Evolutionary conservation across 1,284 basidiomycete genomes (phyloP), one percentile per base, ranked within the genome.

Genomic region (Schizophyllum commune): DNA sequence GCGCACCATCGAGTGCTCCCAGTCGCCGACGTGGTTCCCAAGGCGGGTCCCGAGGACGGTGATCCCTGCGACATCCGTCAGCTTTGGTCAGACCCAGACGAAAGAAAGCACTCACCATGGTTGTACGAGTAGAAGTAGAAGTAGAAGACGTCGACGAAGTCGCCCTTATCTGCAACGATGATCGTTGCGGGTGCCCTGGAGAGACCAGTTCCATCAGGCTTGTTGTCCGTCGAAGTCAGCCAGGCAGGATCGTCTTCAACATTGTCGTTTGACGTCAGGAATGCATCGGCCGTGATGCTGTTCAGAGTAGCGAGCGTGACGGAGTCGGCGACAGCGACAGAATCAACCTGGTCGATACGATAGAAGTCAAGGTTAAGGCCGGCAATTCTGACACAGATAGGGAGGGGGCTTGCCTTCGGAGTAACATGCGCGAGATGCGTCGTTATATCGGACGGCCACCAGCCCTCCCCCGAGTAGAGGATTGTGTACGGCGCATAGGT

Each of bases 1-100:
- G 51, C 74, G 72, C n/a, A 75, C 69, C 73, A 74, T 74, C 54
- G 67, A 68, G 64, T 74, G 72, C 63, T 75, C 74, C 73, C 73
- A 74, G 61, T 75, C 74, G 4, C 73, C 73, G 57, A 73, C 68
- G 57, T 71, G 69, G 57, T 69, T 64, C 21, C 69, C 67, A 57
- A 71, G 69, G 58, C 66, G 65, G n/a, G 69, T 62, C 52, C 65
- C 71, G 20, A 71, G 66, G 32, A 70, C 68, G 62, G 61, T 62
- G 52, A 57, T 61, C 11, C 70, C 39, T 47, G 39, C 3, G 39
- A 47, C 17, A 8, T 47, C 39, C 9, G 39, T 47, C 17, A 11
- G 39, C 17, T 47, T 13, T 39, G 6, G 13, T 13, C 39, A 47
- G 39, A 17, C 13, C 2, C 8, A 3, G 13, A 17, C 2, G 3